These are phyloP conservation scores for Diaporthe australafricana DNA, from an alignment of 2,329 filamentous ascomycete genomes.

Conservation along the genomic window DNA sequence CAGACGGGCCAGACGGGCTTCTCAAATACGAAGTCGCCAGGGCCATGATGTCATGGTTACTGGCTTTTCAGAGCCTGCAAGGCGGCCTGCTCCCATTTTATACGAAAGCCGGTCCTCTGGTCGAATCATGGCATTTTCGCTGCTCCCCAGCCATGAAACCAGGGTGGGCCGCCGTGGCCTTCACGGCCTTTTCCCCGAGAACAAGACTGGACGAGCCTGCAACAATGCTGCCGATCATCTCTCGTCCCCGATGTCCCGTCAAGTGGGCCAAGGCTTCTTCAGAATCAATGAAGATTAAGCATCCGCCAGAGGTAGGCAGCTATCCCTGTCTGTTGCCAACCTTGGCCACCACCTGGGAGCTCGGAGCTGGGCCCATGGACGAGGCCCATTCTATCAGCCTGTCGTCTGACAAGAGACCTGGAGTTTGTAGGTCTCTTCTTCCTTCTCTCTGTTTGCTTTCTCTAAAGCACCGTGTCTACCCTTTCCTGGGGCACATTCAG, in stretches of 20 bases:
- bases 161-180: not conserved
- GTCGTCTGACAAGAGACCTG: not conserved
- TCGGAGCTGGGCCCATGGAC: constrained; percentile 8
- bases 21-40: constrained; percentile 17
- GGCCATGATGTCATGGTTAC: constrained; percentile 16
- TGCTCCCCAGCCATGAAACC: constrained; percentile 20
- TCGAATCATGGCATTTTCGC: constrained; percentile 19
- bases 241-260: constrained; percentile 4
- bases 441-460: not conserved
- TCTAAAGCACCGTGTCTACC: not conserved
- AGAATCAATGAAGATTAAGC: constrained; percentile 14
- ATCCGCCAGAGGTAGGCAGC: not conserved
- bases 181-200: not conserved
- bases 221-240: constrained; percentile 15
- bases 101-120: constrained; percentile 7
- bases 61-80: constrained; percentile 3
- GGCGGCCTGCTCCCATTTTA: not conserved
- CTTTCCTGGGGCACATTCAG: not conserved
- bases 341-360: constrained; percentile 1
- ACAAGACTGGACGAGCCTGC: constrained; percentile 10
- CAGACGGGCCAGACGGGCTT: not conserved
- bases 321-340: constrained; percentile 23
- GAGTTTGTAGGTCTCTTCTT: not conserved
- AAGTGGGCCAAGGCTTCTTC: constrained; percentile 16
- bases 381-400: not conserved